These are phyloP conservation scores for Anthostomella pinea DNA, from an alignment of 2,329 filamentous ascomycete genomes.

Conservation along the genomic window DNA sequence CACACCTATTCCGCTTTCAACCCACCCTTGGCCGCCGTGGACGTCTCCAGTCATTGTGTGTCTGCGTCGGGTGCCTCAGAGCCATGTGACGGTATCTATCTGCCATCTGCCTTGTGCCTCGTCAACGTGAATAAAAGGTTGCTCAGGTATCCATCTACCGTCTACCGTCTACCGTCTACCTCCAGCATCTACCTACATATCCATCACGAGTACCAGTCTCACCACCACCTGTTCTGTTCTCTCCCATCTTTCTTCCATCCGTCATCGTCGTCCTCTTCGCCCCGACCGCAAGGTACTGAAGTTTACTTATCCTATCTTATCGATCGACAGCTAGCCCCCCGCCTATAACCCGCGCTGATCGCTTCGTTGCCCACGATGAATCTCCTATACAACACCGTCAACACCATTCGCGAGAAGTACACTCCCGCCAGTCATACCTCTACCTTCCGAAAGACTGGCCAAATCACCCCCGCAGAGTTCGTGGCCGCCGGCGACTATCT, in stretches of 20 bases:
- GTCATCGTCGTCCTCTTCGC: background rate
- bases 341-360: too few species aligned
- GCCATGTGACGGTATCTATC: constrained; percentile 17
- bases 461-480: constrained; percentile 98
- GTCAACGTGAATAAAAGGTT: constrained; percentile 13
- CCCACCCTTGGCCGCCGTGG: too few species aligned
- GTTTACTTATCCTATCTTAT: too few species aligned
- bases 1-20: too few species aligned
- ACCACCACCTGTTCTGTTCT: background rate
- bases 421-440: constrained; percentile 86
- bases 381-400: constrained; percentile 87
- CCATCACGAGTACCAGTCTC: background rate
- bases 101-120: constrained; percentile 18
- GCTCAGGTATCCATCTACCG: constrained; percentile 5
- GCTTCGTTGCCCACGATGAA: constrained; percentile 81
- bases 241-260: background rate
- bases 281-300: too few species aligned
- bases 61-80: background rate
- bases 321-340: too few species aligned
- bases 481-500: constrained; percentile 94
- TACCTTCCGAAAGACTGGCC: constrained; percentile 88
- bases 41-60: too few species aligned
- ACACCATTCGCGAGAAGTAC: constrained; percentile 87
- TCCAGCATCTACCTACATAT: background rate
- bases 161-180: too few species aligned